A percentile compares a stretch with the other conserved stretches of the same genome.
phyloP scores from a whole-genome alignment of 164 flowering plant genomes.

The Berberis thunbergii region DNA sequence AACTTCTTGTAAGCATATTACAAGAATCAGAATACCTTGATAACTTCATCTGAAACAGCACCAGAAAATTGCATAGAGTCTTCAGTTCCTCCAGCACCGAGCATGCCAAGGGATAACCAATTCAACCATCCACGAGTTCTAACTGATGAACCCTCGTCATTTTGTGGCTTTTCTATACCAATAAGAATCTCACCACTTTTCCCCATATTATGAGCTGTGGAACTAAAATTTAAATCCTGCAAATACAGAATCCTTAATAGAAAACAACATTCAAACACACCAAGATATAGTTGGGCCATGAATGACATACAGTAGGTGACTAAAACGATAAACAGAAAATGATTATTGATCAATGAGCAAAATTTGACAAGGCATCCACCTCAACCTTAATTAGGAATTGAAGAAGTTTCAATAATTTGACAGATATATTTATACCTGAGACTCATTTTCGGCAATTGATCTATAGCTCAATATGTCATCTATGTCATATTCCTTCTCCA shows the following conservation, averaged over 20 bases:
- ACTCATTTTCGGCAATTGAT: constrained; percentile 66
- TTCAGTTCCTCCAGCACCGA: constrained; percentile 95
- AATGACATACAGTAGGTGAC: neutral
- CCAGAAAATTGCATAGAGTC: constrained; percentile 91
- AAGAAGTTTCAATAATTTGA: neutral
- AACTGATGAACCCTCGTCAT: constrained; percentile 40
- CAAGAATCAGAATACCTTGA: constrained; percentile 45
- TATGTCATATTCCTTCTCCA: constrained; percentile 80
- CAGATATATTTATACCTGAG: constrained; percentile 44
- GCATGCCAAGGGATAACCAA: constrained; percentile 95
- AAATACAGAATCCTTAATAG: neutral
- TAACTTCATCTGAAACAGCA: constrained; percentile 80
- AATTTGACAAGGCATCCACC: no score
- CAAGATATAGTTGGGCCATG: neutral
- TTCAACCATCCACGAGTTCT: constrained; percentile 87
- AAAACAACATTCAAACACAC: neutral
- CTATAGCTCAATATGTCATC: constrained; percentile 82
- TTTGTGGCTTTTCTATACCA: constrained; percentile 31
- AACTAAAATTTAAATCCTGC: constrained; percentile 33
- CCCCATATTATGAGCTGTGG: constrained; percentile 21
- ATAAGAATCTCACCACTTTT: constrained; percentile 14
- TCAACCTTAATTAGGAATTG: neutral
- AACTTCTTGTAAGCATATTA: neutral
- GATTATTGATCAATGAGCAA: no score
- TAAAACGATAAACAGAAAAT: no score